These are phyloP conservation scores for Pharus latifolius DNA, from an alignment of 176 grass and related monocot genomes.

Conservation along the genomic window DNA sequence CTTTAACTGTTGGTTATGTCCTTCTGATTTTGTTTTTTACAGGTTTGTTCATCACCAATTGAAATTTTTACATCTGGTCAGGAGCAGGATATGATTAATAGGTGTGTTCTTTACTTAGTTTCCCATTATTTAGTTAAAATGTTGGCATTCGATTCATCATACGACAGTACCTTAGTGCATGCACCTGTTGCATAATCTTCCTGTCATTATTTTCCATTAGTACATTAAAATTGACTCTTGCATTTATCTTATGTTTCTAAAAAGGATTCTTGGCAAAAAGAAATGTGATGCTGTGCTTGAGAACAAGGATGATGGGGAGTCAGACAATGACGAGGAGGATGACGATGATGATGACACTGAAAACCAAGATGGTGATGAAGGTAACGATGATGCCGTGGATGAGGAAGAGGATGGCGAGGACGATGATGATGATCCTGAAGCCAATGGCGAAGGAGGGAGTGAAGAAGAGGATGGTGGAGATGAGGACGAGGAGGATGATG, in stretches of 20 bases:
- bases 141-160: too few species aligned
- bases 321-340: slow-evolving; percentile 5
- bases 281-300: neutral
- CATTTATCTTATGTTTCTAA: neutral
- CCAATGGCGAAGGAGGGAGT: slow-evolving; percentile 13
- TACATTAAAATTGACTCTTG: neutral
- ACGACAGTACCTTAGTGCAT: too few species aligned
- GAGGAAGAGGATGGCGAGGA: neutral
- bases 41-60: too few species aligned
- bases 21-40: too few species aligned
- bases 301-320: slow-evolving; percentile 27
- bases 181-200: too few species aligned
- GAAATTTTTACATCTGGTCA: too few species aligned
- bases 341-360: slow-evolving; percentile 2
- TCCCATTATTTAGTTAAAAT: too few species aligned
- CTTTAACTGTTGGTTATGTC: too few species aligned
- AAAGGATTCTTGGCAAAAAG: neutral
- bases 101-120: too few species aligned
- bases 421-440: slow-evolving; percentile 18
- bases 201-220: neutral
- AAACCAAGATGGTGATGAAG: neutral
- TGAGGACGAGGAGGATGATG: neutral
- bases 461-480: neutral
- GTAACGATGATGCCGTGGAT: neutral
- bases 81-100: too few species aligned